These are phyloP conservation scores for Terfezia claveryi DNA, from an alignment of 495 filamentous ascomycete species.

Conservation along the genomic window DNA sequence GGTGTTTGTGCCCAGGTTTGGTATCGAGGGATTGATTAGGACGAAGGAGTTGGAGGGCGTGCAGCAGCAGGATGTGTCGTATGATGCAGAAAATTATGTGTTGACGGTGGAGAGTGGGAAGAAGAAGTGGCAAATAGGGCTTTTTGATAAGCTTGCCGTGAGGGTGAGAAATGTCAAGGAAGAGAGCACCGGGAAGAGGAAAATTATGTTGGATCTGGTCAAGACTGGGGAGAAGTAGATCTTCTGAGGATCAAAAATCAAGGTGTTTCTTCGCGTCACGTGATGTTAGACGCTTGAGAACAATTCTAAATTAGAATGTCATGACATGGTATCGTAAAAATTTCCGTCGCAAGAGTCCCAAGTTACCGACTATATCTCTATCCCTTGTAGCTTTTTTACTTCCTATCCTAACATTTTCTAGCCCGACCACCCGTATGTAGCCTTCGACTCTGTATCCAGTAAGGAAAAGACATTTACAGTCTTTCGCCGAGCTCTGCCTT, in stretches of 20 bases:
- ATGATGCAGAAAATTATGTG: constrained; percentile 64
- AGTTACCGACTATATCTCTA: too few relatives aligned
- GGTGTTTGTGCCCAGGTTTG: constrained; percentile 43
- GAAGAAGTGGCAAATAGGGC: constrained; percentile 38
- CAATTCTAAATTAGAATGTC: too few relatives aligned
- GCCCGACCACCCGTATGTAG: too few relatives aligned
- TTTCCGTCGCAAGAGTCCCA: too few relatives aligned
- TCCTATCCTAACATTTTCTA: too few relatives aligned
- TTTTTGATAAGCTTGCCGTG: constrained; percentile 80
- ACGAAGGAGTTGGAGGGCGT: constrained; percentile 45
- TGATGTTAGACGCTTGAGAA: too few relatives aligned
- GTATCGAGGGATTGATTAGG: constrained; percentile 77
- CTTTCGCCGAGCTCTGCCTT: constrained; percentile 14
- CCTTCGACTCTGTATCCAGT: too few relatives aligned
- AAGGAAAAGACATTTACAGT: constrained; percentile 4
- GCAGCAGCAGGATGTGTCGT: constrained; percentile 51
- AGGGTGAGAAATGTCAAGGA: constrained; percentile 81
- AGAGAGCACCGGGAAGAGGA: constrained; percentile 80
- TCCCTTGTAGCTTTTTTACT: too few relatives aligned
- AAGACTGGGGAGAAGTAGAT: not conserved
- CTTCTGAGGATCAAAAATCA: too few relatives aligned
- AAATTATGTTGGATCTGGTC: constrained; percentile 49
- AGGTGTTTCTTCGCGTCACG: too few relatives aligned
- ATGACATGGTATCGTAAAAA: too few relatives aligned
- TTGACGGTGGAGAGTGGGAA: constrained; percentile 27